A percentile compares a stretch with the other conserved stretches of the same genome.
Conservation (phyloP, 2,329 filamentous ascomycete genomes). For the Arthroderma sp. region DNA sequence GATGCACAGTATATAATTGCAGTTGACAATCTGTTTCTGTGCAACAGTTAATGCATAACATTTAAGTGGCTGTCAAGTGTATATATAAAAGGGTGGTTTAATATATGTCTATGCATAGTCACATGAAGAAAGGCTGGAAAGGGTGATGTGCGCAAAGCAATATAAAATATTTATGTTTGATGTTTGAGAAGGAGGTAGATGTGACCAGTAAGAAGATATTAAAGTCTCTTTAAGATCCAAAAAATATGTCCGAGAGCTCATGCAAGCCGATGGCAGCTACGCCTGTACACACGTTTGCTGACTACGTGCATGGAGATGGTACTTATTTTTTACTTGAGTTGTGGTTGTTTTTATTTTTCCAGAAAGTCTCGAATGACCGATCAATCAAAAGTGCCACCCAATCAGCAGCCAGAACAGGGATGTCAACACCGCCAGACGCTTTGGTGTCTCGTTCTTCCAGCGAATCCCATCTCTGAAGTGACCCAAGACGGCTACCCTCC, state of each 20-base stretch:
- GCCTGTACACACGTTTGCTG: not conserved
- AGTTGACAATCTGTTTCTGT: not conserved
- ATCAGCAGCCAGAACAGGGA: constrained; percentile 17
- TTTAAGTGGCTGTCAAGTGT: not conserved
- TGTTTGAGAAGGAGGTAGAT: not conserved
- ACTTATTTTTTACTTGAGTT: not conserved
- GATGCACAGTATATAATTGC: not conserved
- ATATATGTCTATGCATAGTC: not conserved
- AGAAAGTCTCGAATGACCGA: constrained; percentile 16
- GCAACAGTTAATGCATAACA: constrained; percentile 2
- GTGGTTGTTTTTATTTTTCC: constrained; percentile 10
- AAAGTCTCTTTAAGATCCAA: not conserved
- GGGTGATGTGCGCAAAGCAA: not conserved
- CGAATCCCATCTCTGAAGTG: constrained; percentile 16
- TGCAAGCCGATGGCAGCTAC: not conserved
- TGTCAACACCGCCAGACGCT: constrained; percentile 9
- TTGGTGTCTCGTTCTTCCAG: constrained; percentile 11
- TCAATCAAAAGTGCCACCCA: constrained; percentile 12
- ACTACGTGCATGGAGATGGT: not conserved
- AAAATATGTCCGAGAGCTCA: not conserved
- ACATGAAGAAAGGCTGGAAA: not conserved
- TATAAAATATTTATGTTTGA: not conserved
- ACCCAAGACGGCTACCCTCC: constrained; percentile 17
- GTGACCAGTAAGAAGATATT: not conserved
- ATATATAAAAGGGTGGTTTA: not conserved